These are phyloP conservation scores for Penicillium goetzii DNA, from an alignment of 495 filamentous ascomycete species.

Conservation along the genomic window DNA sequence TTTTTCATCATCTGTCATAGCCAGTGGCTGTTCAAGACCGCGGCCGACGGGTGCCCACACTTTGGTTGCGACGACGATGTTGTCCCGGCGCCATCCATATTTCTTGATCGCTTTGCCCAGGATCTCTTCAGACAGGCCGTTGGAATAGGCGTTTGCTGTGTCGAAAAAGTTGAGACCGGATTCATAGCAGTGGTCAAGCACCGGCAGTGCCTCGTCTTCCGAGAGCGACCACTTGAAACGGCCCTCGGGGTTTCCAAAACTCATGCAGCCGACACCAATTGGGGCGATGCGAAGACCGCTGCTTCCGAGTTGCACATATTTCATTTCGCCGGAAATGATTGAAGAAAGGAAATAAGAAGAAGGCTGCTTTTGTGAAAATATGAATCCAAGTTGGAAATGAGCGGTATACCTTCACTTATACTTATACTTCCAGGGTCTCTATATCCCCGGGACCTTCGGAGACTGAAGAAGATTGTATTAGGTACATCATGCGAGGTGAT, in stretches of 20 bases:
- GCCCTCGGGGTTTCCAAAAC: conserved; percentile 54
- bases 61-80: conserved; percentile 79
- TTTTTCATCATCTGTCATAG: conserved; percentile 25
- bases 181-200: conserved; percentile 72
- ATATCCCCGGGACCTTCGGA: background rate
- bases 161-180: conserved; percentile 64
- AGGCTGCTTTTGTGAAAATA: background rate
- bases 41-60: conserved; percentile 43
- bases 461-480: background rate
- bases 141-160: conserved; percentile 56
- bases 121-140: conserved; percentile 37
- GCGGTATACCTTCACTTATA: background rate
- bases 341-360: background rate
- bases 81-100: conserved; percentile 63
- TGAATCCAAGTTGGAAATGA: background rate
- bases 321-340: conserved; percentile 19
- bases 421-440: background rate
- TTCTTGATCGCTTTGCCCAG: conserved; percentile 51
- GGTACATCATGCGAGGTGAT: background rate
- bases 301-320: conserved; percentile 54
- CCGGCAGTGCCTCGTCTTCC: conserved; percentile 64
- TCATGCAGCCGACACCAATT: conserved; percentile 71
- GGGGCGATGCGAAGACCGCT: conserved; percentile 70
- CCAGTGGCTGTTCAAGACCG: conserved; percentile 24
- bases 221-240: conserved; percentile 62